Percentiles rank a stretch among this genome's conserved stretches.
Evolutionary conservation across 2,329 filamentous ascomycete species (phyloP).

Genomic region (Ascochyta clinopodiicola): DNA sequence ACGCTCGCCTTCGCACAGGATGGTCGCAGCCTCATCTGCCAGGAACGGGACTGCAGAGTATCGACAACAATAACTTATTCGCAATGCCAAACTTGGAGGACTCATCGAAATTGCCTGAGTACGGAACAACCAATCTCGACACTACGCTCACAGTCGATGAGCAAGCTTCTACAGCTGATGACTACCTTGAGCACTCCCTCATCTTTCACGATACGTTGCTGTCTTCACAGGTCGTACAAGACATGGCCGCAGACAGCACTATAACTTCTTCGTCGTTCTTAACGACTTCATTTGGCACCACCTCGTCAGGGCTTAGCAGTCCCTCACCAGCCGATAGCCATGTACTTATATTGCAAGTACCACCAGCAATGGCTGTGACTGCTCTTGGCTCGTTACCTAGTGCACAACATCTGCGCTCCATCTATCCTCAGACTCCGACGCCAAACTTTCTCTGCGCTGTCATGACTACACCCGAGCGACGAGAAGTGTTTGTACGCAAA

Average conservation of each 20-base stretch:
- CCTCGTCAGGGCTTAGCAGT: slow-evolving; percentile 31
- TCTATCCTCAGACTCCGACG: slow-evolving; percentile 81
- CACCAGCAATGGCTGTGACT: slow-evolving; percentile 55
- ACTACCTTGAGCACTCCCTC: slow-evolving; percentile 80
- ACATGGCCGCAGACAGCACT: slow-evolving; percentile 36
- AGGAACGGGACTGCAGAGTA: slow-evolving; percentile 2
- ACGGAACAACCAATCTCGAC: slow-evolving; percentile 34
- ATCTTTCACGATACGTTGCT: slow-evolving; percentile 70
- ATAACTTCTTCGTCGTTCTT: slow-evolving; percentile 45
- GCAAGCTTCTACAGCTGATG: slow-evolving; percentile 22
- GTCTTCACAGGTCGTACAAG: slow-evolving; percentile 61
- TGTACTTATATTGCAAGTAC: slow-evolving; percentile 20
- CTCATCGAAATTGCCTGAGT: slow-evolving; percentile 12
- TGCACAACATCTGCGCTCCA: slow-evolving; percentile 67
- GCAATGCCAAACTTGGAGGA: slow-evolving; percentile 24
- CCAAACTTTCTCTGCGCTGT: slow-evolving; percentile 82
- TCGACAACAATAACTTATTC: slow-evolving; percentile 20
- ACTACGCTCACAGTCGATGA: slow-evolving; percentile 32
- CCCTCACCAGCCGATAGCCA: slow-evolving; percentile 25
- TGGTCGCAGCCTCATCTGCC: slow-evolving; percentile 45
- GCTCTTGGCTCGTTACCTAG: slow-evolving; percentile 74
- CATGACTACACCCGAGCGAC: slow-evolving; percentile 72
- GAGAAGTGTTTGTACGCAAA: slow-evolving; percentile 71
- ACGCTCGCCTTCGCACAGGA: slow-evolving; percentile 32
- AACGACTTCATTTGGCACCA: slow-evolving; percentile 45